Conservation (phyloP, 371 early-diverging fungal genomes). For the Syncephalis plumigaleata region DNA sequence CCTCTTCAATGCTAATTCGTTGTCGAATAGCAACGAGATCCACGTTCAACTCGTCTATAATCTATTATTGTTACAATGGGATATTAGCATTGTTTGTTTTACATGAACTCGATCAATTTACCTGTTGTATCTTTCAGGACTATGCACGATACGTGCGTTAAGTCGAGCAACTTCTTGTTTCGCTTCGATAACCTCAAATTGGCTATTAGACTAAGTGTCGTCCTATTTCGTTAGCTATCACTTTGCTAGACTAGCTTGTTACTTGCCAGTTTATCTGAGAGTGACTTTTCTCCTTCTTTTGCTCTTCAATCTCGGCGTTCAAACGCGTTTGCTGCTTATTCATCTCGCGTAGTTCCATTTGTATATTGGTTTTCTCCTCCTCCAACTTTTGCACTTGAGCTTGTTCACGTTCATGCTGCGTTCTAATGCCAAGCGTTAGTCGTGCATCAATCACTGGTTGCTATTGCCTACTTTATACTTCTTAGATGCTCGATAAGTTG, state of each 20-base stretch:
- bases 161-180: background rate
- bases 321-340: background rate
- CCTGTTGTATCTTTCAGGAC: slow-evolving; percentile 1
- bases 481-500: too few relatives aligned
- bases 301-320: background rate
- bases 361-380: too few relatives aligned
- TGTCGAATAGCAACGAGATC: background rate
- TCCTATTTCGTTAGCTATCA: background rate
- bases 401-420: too few relatives aligned
- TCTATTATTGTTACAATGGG: background rate
- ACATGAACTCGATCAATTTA: background rate
- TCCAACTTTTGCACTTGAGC: too few relatives aligned
- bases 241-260: background rate
- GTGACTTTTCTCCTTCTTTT: background rate
- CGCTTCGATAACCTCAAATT: background rate
- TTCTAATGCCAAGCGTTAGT: too few relatives aligned
- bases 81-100: background rate
- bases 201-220: background rate
- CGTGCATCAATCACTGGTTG: too few relatives aligned
- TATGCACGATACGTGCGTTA: background rate
- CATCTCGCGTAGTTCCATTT: background rate
- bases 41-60: background rate
- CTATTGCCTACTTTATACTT: too few relatives aligned
- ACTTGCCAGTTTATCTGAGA: background rate
- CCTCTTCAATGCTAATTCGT: background rate